Base-by-base conservation (phyloP, 23 red algal genomes). In the Agarophyton chilense region DNA sequence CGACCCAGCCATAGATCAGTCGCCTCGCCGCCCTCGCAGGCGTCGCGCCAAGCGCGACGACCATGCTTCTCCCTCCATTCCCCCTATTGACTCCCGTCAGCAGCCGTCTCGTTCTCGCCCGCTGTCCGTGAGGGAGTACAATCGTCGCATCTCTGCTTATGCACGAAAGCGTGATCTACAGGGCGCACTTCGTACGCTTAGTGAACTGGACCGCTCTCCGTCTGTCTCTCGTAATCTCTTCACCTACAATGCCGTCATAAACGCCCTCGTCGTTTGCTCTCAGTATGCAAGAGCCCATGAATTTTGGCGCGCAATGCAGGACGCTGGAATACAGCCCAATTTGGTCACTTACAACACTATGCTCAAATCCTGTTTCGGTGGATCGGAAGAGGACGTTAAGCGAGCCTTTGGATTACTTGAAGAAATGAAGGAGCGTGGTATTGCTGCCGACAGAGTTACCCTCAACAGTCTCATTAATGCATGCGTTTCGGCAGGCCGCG, bases 331-430 rank as follows among this genome's bases (percentile, higher is more conserved):
- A 26, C 62, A 88, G 62, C 88, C 88, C 10, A 92, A 71, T 33
- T 74, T 92, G 73, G 88, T 92, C 63, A 82, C 74, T 2, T 92
- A 78, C 36, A 92, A 92, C 63, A 92, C 88, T n/a, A 79, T 79
- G 77, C 77, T 92, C 26, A 92, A 92, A 43, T 73, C 62, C 36
- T 88, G 84, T 50, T 76, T 92, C 63, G 76, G 63, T 32, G 63
- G 76, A 16, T 51, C 44, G 46, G 77, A 74, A 31, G 77, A 81
- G 52, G 77, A 92, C 47, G 77, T 82, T n/a, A 21, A 66, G 16
- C 51, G 77, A 18, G 88, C 88, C 2, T 81, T 82, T 60, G 29
- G 77, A 9, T 56, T 92, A 16, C 75, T 92, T 31, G 72, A 67
- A 3, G 78, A 81, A 57, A 92, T 92, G 88, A 77, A 92, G 39